These are phyloP conservation scores for Mycena venus DNA, from an alignment of 768 basidiomycete genomes.

Conservation along the genomic window DNA sequence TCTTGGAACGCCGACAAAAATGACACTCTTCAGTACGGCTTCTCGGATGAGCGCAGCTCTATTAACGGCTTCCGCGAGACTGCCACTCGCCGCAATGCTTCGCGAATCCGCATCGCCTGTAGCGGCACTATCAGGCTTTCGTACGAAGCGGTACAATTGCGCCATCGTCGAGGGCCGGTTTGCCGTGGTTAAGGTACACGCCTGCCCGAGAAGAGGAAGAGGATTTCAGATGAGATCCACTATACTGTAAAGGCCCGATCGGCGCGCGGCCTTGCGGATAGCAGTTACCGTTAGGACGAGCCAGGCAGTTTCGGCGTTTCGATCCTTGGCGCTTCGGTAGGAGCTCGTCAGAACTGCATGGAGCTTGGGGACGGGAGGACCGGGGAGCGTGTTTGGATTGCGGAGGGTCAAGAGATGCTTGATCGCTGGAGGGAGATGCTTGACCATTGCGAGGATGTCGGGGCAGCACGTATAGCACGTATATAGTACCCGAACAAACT, in stretches of 20 bases:
- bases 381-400: constrained; percentile 69
- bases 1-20: constrained; percentile 90
- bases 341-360: constrained; percentile 71
- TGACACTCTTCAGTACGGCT: constrained; percentile 88
- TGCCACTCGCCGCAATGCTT: constrained; percentile 54
- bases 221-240: too few species aligned
- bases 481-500: neutral
- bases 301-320: constrained; percentile 83
- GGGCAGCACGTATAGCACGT: neutral
- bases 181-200: constrained; percentile 85
- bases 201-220: constrained; percentile 59
- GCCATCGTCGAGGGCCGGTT: constrained; percentile 87
- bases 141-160: constrained; percentile 83
- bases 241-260: constrained; percentile 12
- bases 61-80: constrained; percentile 69
- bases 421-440: constrained; percentile 71
- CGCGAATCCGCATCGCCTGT: constrained; percentile 52
- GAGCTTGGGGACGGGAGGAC: constrained; percentile 68
- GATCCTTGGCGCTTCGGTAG: constrained; percentile 72
- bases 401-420: constrained; percentile 81
- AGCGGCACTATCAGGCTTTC: constrained; percentile 47
- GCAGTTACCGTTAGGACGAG: constrained; percentile 78
- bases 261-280: constrained; percentile 19
- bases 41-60: constrained; percentile 91
- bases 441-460: constrained; percentile 48